A percentile compares a stretch with the other conserved stretches of the same genome.
These are phyloP conservation scores for Sugiyamaella neomexicana DNA, from an alignment of 1,139 yeast species.

Conservation along the genomic window DNA sequence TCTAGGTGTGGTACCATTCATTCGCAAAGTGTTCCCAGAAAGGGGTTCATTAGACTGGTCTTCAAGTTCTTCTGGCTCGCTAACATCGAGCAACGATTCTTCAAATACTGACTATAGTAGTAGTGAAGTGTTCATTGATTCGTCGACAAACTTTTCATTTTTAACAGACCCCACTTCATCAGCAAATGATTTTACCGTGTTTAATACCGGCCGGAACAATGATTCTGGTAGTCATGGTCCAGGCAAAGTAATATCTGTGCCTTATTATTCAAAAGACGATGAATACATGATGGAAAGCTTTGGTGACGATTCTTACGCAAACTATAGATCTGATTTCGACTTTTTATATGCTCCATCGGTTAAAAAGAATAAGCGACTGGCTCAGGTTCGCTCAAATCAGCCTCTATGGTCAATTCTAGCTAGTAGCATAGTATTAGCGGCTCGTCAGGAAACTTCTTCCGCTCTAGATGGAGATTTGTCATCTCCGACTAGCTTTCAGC, in stretches of 20 bases:
- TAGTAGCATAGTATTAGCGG: slow-evolving; percentile 40
- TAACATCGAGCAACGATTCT: slow-evolving; percentile 9
- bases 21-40: slow-evolving; percentile 32
- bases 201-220: background rate
- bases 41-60: slow-evolving; percentile 21
- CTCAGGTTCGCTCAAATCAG: slow-evolving; percentile 36
- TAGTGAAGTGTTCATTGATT: slow-evolving; percentile 17
- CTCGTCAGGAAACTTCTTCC: slow-evolving; percentile 35
- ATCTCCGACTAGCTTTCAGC: slow-evolving; percentile 8
- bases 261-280: slow-evolving; percentile 15
- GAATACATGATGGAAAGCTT: slow-evolving; percentile 2
- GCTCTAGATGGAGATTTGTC: slow-evolving; percentile 14
- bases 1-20: slow-evolving; percentile 33
- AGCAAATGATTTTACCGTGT: slow-evolving; percentile 6
- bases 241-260: slow-evolving; percentile 17
- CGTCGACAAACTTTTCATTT: slow-evolving; percentile 4
- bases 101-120: slow-evolving; percentile 14
- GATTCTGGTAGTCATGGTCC: background rate
- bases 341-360: slow-evolving; percentile 28
- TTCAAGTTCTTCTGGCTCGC: slow-evolving; percentile 13
- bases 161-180: slow-evolving; percentile 6
- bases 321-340: slow-evolving; percentile 23
- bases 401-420: slow-evolving; percentile 44
- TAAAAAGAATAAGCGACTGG: slow-evolving; percentile 33
- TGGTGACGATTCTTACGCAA: slow-evolving; percentile 3